Evolutionary conservation across 2,329 filamentous ascomycete genomes (phyloP).

Genomic region (Drechslera avenae): DNA sequence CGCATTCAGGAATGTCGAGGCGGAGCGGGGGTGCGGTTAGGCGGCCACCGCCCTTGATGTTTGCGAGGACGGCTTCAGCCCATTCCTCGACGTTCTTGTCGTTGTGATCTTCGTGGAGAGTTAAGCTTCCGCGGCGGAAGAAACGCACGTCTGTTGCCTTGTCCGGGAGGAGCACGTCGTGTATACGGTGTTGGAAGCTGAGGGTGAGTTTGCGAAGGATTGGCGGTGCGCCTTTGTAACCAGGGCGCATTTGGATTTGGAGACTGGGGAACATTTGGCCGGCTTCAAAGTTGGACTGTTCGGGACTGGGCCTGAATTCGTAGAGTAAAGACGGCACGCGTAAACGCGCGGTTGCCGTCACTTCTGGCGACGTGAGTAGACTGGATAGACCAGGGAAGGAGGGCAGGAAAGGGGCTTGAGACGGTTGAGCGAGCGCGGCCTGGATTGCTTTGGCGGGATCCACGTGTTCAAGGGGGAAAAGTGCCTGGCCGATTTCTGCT

Average conservation of each 20-base stretch:
- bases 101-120: slow-evolving; percentile 11
- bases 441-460: slow-evolving; percentile 3
- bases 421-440: background rate
- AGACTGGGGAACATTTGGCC: slow-evolving; percentile 32
- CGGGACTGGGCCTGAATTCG: slow-evolving; percentile 30
- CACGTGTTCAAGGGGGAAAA: slow-evolving; percentile 26
- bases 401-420: slow-evolving; percentile 21
- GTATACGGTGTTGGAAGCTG: slow-evolving; percentile 25
- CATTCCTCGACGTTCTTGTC: slow-evolving; percentile 25
- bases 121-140: slow-evolving; percentile 20
- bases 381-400: slow-evolving; percentile 29
- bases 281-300: slow-evolving; percentile 10
- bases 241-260: slow-evolving; percentile 28
- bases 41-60: slow-evolving; percentile 35
- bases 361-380: slow-evolving; percentile 25
- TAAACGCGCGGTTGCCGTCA: slow-evolving; percentile 10
- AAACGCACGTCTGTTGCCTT: slow-evolving; percentile 39
- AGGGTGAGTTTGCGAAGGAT: slow-evolving; percentile 29
- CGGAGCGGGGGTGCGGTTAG: slow-evolving; percentile 36
- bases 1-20: slow-evolving; percentile 39
- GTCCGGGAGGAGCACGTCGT: slow-evolving; percentile 41
- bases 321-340: slow-evolving; percentile 28
- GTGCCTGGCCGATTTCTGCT: slow-evolving; percentile 33
- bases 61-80: slow-evolving; percentile 22
- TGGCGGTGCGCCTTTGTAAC: slow-evolving; percentile 13